Base-by-base conservation (phyloP, 1,139 yeast genomes). In the Taphrina flavorubra region DNA sequence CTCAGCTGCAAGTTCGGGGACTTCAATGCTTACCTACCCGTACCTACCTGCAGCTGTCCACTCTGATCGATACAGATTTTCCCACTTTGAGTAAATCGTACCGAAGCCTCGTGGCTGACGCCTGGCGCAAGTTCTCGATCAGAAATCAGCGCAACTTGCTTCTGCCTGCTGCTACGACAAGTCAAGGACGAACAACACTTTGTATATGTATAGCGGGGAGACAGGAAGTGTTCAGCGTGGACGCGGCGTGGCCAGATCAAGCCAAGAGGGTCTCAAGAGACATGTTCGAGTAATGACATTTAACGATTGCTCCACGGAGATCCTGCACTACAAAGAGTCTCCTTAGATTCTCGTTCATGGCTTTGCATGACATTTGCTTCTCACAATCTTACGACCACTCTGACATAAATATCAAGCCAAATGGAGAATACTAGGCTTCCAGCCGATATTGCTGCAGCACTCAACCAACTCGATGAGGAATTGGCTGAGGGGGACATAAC, bases 401-500 rank as follows among this genome's bases (percentile, higher is more conserved):
- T 7, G 8, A n/a, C 18, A 44, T 44, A 44, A 44, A 3, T 14
- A 44, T 14, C 47, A 44, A 14, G 18, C n/a, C 18, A 44, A n/a
- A 53, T 53, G 58, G 58, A 53, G 25, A 53, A 34, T 11, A 37
- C 16, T 25, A 31, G 16, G 20, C 31, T 63, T 8, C 60, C 67
- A 16, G 34, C 44, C 7, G 68, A 65, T 6, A 37, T 65, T 4
- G 63, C 68, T 8, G 37, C 36, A 37, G 68, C 68, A 11, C 63
- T 65, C 20, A 37, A 37, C 31, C 55, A 55, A 18, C 51, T 63
- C 18, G 68, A 65, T 8, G 58, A 65, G 31, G 63, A 58, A 25
- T 34, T 65, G 11, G 68, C 56, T 14, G 68, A 87, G 58, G 92
- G 90, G 1, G 87, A 86, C 70, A 79, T 88, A 69, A 87, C 92